Evolutionary conservation across 2,329 filamentous ascomycete genomes (phyloP), one percentile per base, ranked within the genome.

Genomic region (Rhynchosporium secalis): DNA sequence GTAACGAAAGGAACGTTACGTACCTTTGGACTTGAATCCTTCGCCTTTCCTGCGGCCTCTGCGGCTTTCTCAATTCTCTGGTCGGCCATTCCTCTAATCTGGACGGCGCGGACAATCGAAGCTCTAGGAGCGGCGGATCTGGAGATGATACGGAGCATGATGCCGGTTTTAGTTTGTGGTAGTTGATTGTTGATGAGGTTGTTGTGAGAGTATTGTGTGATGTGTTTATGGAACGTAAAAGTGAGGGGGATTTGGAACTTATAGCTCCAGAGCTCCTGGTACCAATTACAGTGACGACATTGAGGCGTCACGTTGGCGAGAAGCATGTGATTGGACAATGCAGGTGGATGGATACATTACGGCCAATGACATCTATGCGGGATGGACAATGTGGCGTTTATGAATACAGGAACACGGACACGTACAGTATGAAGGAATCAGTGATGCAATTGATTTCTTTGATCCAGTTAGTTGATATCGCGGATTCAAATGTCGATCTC

Each of bases 101-200:
- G 46, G 13, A 49, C 26, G 8, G 46, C 8, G 5, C 46, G 46
- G 46, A 49, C 3, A 9, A 49, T 49, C 4, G 46, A 49, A 15
- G 28, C 46, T 49, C 46, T 49, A 15, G 46, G 46, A 31, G 46
- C 46, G 46, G 46, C 28, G 46, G 46, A 49, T 49, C 46, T 49
- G 28, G 46, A 49, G 13, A 49, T 31, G 26, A 49, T 31, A 15
- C 46, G 46, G 12, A 49, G 46, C 46, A 49, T 49, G 46, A 29
- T 49, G 28, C 7, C 28, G 28, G 28, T 31, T 12, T 9, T 4
- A 15, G n/a, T 29, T 29, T 49, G 20, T 20, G 20, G 20, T 20
- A 20, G 20, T 20, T 20, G 20, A 20, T 20, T 20, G 20, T 20
- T 20, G 20, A 20, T 20, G 20, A 20, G 20, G 20, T 20, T 20